These are phyloP conservation scores for Pichia paraexigua DNA, from an alignment of 805 yeast genomes.

Conservation along the genomic window DNA sequence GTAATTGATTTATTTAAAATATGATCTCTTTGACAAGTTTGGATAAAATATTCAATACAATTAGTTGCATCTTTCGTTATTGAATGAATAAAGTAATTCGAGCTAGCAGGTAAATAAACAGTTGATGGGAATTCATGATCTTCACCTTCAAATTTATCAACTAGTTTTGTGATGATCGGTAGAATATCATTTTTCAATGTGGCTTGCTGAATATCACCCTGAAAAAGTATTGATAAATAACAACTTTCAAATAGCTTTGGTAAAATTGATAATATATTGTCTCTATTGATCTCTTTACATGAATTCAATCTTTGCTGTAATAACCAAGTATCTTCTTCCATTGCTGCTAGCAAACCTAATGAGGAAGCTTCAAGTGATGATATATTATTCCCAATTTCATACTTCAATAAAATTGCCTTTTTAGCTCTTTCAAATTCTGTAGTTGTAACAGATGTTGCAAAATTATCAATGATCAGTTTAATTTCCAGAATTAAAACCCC, in stretches of 20 bases:
- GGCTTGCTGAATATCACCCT: constrained; percentile 37
- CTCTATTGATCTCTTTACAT: constrained; percentile 40
- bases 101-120: constrained; percentile 29
- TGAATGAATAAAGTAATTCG: constrained; percentile 28
- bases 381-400: constrained; percentile 34
- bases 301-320: constrained; percentile 49
- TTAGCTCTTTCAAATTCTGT: constrained; percentile 40
- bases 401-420: constrained; percentile 38
- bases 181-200: constrained; percentile 7
- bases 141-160: constrained; percentile 10
- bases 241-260: constrained; percentile 21
- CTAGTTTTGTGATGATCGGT: constrained; percentile 10
- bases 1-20: constrained; percentile 32
- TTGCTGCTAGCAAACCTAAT: constrained; percentile 39
- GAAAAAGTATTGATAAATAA: constrained; percentile 37
- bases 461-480: constrained; percentile 13
- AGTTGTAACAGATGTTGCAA: constrained; percentile 16
- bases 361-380: constrained; percentile 42
- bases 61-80: constrained; percentile 44
- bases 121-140: constrained; percentile 30
- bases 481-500: constrained; percentile 28
- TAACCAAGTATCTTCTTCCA: constrained; percentile 52
- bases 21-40: constrained; percentile 43
- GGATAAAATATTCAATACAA: constrained; percentile 46
- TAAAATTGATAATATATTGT: constrained; percentile 28